phyloP scores from a whole-genome alignment of 768 basidiomycete genomes.

The Collybiopsis confluens region DNA sequence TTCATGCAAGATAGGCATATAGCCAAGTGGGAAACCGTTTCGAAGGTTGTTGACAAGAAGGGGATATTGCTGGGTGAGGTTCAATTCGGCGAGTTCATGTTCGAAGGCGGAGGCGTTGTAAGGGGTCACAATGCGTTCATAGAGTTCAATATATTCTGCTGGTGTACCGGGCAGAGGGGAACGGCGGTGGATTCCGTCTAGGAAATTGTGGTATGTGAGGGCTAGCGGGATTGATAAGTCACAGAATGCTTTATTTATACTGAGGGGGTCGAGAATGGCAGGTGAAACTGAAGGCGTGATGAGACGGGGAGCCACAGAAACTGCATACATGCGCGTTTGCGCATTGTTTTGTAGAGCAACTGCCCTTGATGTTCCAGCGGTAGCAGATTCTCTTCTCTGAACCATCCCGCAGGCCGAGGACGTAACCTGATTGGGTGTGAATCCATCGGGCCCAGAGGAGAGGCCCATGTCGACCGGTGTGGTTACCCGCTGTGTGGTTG shows the following conservation, averaged over 20 bases:
- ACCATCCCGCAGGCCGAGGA: no score
- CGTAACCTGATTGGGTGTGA: no score
- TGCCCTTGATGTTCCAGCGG: no score
- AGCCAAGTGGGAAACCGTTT: conserved; percentile 28
- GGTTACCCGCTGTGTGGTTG: neutral
- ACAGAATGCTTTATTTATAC: neutral
- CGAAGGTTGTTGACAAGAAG: conserved; percentile 23
- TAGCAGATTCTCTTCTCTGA: no score
- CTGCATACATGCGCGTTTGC: neutral
- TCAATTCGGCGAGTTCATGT: conserved; percentile 14
- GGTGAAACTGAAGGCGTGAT: neutral
- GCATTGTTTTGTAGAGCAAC: no score
- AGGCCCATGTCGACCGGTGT: neutral
- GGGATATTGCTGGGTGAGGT: conserved; percentile 23
- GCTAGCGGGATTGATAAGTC: neutral
- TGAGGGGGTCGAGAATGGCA: neutral
- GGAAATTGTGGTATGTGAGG: conserved; percentile 13
- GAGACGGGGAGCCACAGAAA: neutral
- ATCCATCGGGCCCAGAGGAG: no score
- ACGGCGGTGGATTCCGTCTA: conserved; percentile 10
- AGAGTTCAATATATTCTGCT: conserved; percentile 15
- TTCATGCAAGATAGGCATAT: conserved; percentile 18
- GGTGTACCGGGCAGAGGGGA: conserved; percentile 1
- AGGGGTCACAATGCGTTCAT: conserved; percentile 22
- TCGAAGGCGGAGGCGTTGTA: conserved; percentile 26